Percentiles rank a stretch among this genome's conserved stretches.
phyloP scores from a whole-genome alignment of 2,329 filamentous ascomycete genomes.

The Pezicula neosporulosa region DNA sequence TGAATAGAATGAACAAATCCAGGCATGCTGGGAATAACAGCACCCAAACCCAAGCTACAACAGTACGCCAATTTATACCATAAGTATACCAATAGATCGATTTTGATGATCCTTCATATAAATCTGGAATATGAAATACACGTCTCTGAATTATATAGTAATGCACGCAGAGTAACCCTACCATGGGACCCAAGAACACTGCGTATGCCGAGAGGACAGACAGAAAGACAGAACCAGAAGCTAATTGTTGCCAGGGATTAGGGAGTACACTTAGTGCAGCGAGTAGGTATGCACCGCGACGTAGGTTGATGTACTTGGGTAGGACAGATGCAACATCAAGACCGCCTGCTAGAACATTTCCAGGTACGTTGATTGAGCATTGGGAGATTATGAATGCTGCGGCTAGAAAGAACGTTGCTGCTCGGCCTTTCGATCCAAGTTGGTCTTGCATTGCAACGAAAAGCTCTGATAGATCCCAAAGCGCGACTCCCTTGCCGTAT shows the following conservation, averaged over 20 bases:
- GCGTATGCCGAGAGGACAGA: no score
- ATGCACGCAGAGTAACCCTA: no score
- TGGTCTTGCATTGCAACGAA: conserved; percentile 21
- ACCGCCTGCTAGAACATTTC: no score
- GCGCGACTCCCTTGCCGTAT: conserved; percentile 18
- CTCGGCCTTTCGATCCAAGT: conserved; percentile 18
- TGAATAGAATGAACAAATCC: conserved; percentile 1
- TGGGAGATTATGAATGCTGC: no score
- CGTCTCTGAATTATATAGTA: neutral
- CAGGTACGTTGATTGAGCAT: no score
- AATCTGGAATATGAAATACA: conserved; percentile 1
- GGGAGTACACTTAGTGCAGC: no score
- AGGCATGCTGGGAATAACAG: neutral
- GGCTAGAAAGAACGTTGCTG: neutral
- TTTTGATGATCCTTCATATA: conserved; percentile 1
- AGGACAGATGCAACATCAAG: no score
- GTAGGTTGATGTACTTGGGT: no score
- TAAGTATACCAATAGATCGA: neutral
- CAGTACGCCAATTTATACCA: neutral
- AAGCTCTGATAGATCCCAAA: conserved; percentile 21
- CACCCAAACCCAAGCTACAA: conserved; percentile 2
- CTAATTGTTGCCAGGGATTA: no score
- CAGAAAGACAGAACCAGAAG: no score
- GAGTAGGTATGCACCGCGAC: no score
- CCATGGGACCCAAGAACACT: no score